Evolutionary conservation across 2,329 filamentous ascomycete species (phyloP), one percentile per base, ranked within the genome.

Genomic region (Aureobasidium mangrovei): DNA sequence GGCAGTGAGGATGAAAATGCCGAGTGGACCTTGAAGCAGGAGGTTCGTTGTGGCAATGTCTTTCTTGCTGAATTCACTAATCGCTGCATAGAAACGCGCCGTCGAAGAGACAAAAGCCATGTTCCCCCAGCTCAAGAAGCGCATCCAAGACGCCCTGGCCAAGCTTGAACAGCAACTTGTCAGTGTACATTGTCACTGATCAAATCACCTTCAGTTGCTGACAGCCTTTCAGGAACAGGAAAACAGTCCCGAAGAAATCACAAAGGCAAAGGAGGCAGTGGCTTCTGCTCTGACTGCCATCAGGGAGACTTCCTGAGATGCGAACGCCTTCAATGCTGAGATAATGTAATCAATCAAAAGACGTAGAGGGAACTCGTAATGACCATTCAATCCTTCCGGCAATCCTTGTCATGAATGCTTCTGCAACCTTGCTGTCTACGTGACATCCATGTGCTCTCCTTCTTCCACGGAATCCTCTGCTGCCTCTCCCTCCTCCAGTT

Each of bases 31-130:
- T 65, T 97, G 63, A 93, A 84, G 72, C 91, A 98, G 69, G 87
- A 95, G 80, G 93, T 95, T 69, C 39, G 78, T 65, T 4, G 10
- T 45, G 31, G 29, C 8, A 12, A 46, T 46, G 49, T 24, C 32
- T 3, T 32, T 42, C 35, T 18, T 35, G 46, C 31, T 41, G 29
- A 4, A 24, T 29, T 29, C 10, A 44, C n/a, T 38, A 24, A 56
- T 44, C 33, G 3, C 27, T 28, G 31, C 7, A 29, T 63, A 95
- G 90, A 80, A 81, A 72, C 80, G 81, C 74, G 91, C 87, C 26
- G 74, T 90, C n/a, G 83, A 90, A 60, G 88, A 98, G 73, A 97
- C 93, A 7, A 86, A 86, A 67, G 86, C 83, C 54, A 82, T 97
- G 29, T 86, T 97, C 63, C 84, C 78, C 2, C 81, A 81, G 1